Conservation (phyloP, 352 stramenopile genomes). For the Globisporangium polare region DNA sequence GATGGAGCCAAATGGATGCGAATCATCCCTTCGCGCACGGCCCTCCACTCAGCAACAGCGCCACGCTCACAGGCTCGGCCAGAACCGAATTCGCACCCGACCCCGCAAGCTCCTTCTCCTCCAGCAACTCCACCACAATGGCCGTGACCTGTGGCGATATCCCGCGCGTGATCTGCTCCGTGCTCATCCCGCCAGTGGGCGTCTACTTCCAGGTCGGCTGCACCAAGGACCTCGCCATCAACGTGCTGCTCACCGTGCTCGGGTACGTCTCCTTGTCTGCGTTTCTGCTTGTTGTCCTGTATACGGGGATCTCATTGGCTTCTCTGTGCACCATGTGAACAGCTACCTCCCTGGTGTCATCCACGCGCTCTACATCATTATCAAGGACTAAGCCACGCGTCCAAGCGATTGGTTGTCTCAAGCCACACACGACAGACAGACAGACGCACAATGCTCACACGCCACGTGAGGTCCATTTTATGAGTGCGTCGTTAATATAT, state of each 20-base stretch:
- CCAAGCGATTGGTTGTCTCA: too few species aligned
- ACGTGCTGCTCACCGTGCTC: conserved; percentile 62
- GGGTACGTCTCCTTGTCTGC: conserved; percentile 23
- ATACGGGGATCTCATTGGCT: background rate
- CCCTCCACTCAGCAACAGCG: background rate
- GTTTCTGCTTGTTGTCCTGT: background rate
- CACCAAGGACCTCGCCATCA: conserved; percentile 50
- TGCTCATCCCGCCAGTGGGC: conserved; percentile 49
- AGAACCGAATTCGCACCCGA: conserved; percentile 4
- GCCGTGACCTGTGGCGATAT: conserved; percentile 66
- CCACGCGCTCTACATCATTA: conserved; percentile 71
- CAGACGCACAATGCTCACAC: too few species aligned
- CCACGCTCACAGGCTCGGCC: background rate
- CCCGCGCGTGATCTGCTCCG: conserved; percentile 62
- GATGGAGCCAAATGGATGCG: conserved; percentile 2
- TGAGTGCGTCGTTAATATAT: conserved; percentile 1
- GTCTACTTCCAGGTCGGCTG: conserved; percentile 41
- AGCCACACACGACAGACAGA: background rate
- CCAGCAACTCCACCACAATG: conserved; percentile 21
- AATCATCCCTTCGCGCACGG: background rate
- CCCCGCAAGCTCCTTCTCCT: conserved; percentile 1
- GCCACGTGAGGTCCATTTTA: background rate
- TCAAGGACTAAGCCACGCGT: conserved; percentile 40
- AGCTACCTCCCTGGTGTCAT: conserved; percentile 70
- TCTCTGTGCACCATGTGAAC: background rate